Conservation (phyloP, 1,284 basidiomycete genomes). For the Filobasidium uniguttulatum region DNA sequence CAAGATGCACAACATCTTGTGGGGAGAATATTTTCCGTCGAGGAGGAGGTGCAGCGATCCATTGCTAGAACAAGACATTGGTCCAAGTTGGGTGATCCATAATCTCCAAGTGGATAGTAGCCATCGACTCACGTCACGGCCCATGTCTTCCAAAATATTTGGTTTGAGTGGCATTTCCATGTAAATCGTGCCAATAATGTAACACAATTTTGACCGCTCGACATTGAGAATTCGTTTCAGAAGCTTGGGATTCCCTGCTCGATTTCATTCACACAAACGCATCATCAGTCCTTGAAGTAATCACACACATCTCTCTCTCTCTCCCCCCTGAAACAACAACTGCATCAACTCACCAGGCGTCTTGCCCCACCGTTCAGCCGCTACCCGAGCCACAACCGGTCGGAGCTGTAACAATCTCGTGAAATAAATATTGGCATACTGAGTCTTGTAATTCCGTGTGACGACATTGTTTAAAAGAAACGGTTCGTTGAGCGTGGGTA, state of each 20-base stretch:
- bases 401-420: constrained; percentile 55
- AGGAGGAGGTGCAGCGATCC: constrained; percentile 69
- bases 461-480: constrained; percentile 30
- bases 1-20: constrained; percentile 72
- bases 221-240: constrained; percentile 81
- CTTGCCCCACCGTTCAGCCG: constrained; percentile 51
- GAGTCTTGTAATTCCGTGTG: constrained; percentile 47
- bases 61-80: constrained; percentile 47
- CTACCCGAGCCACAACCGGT: constrained; percentile 50
- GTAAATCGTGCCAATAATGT: constrained; percentile 87
- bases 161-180: constrained; percentile 98
- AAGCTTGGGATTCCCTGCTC: constrained; percentile 54
- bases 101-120: neutral
- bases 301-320: neutral
- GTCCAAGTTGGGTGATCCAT: neutral
- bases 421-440: constrained; percentile 90
- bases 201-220: constrained; percentile 68
- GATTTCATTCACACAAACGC: too few species aligned
- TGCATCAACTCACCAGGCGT: constrained; percentile 45
- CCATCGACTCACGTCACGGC: constrained; percentile 59
- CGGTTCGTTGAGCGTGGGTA: constrained; percentile 31
- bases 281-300: too few species aligned
- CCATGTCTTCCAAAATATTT: constrained; percentile 88
- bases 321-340: too few species aligned
- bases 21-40: constrained; percentile 59